Percentiles rank a stretch among this genome's conserved stretches.
Evolutionary conservation across 2,329 filamentous ascomycete species (phyloP).

Genomic region (Pseudogymnoascus sp.): DNA sequence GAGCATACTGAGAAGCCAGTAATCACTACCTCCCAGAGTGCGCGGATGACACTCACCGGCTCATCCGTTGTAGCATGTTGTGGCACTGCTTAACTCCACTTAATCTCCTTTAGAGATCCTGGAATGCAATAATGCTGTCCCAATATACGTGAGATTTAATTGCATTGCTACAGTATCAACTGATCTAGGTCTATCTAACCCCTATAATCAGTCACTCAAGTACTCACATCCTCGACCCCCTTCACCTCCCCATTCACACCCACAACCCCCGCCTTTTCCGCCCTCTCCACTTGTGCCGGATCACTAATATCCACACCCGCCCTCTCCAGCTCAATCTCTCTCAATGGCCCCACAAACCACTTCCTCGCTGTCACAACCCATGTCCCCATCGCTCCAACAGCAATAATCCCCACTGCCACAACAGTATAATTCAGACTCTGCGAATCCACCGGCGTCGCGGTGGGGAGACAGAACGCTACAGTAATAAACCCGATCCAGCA

Average conservation of each 20-base stretch:
- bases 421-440: slow-evolving; percentile 53
- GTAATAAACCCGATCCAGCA: slow-evolving; percentile 48
- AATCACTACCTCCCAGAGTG: too few relatives aligned
- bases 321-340: slow-evolving; percentile 42
- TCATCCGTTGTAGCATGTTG: too few relatives aligned
- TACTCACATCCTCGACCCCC: not conserved
- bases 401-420: slow-evolving; percentile 50
- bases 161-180: not conserved
- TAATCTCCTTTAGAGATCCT: not conserved
- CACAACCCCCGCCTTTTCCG: not conserved
- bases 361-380: slow-evolving; percentile 46
- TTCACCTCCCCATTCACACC: not conserved
- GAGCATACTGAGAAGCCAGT: too few relatives aligned
- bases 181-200: not conserved
- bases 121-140: not conserved
- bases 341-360: slow-evolving; percentile 50
- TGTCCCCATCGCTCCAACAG: slow-evolving; percentile 35
- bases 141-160: not conserved
- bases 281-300: slow-evolving; percentile 15
- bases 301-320: slow-evolving; percentile 40
- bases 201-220: not conserved
- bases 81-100: not conserved
- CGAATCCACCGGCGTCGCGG: slow-evolving; percentile 45
- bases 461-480: slow-evolving; percentile 50
- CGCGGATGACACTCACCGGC: too few relatives aligned